Conservation (phyloP, 148 eudicot genomes). For the Rhododendron simsii region DNA sequence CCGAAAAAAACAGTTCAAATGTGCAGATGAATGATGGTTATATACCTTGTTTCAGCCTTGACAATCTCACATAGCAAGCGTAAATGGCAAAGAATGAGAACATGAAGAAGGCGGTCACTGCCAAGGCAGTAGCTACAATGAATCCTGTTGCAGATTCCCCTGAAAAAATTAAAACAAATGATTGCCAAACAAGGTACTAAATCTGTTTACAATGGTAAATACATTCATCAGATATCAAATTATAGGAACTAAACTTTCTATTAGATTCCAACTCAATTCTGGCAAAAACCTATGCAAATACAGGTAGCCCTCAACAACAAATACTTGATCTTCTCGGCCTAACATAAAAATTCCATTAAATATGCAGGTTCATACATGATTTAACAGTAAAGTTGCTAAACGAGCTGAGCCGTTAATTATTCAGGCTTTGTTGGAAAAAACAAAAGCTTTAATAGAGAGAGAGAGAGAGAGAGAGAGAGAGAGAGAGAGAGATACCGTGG, state of each 20-base stretch:
- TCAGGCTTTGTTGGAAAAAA: background rate
- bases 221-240: too few relatives aligned
- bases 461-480: constrained; percentile 10
- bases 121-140: constrained; percentile 30
- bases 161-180: background rate
- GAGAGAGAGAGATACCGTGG: constrained; percentile 8
- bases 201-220: background rate
- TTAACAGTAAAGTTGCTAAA: background rate
- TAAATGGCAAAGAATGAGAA: constrained; percentile 30
- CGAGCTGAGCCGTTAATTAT: background rate
- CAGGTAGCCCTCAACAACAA: background rate
- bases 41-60: constrained; percentile 42
- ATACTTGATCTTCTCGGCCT: background rate
- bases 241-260: too few relatives aligned
- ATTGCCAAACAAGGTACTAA: background rate
- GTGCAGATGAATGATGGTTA: background rate
- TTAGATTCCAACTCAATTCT: background rate
- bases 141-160: constrained; percentile 18
- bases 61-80: constrained; percentile 27
- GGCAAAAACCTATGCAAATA: background rate
- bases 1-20: background rate
- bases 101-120: constrained; percentile 28
- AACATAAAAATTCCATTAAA: too few relatives aligned
- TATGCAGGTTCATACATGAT: background rate
- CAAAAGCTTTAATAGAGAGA: too few relatives aligned